A percentile compares a stretch with the other conserved stretches of the same genome.
These are phyloP conservation scores for Aspergillus hortae DNA, from an alignment of 2,329 filamentous ascomycete genomes.

Conservation along the genomic window DNA sequence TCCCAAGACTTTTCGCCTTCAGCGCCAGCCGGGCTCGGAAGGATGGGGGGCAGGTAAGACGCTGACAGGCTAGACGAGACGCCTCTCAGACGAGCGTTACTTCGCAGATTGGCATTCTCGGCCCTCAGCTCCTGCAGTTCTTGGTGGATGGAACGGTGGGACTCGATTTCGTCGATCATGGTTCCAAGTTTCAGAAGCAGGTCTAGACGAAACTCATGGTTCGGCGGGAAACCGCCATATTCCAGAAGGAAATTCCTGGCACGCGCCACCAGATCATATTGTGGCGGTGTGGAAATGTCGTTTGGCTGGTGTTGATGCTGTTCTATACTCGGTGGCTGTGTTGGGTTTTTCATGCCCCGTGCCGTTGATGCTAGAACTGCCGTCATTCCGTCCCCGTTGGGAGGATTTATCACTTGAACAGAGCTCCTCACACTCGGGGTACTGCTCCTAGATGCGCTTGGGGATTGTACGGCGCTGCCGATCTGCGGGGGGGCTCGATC, in stretches of 20 bases:
- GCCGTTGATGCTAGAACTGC: background rate
- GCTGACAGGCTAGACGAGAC: slow-evolving; percentile 14
- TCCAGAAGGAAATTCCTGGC: slow-evolving; percentile 10
- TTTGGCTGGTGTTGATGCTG: background rate
- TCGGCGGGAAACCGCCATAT: slow-evolving; percentile 10
- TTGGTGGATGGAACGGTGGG: slow-evolving; percentile 13
- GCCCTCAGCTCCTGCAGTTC: slow-evolving; percentile 17
- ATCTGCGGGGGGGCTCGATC: slow-evolving; percentile 17
- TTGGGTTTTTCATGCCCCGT: background rate
- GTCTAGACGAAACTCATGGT: slow-evolving; percentile 13
- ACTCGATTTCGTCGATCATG: slow-evolving; percentile 22
- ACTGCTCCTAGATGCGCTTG: slow-evolving; percentile 10
- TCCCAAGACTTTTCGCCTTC: slow-evolving; percentile 22
- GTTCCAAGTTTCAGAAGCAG: slow-evolving; percentile 19
- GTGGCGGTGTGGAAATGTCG: background rate
- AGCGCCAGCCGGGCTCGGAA: slow-evolving; percentile 11
- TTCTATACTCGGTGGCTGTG: background rate
- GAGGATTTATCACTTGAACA: background rate
- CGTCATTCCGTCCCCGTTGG: background rate
- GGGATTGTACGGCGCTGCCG: slow-evolving; percentile 1
- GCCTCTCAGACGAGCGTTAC: slow-evolving; percentile 21
- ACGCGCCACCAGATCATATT: slow-evolving; percentile 1
- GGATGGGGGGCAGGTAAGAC: slow-evolving; percentile 2
- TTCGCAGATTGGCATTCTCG: slow-evolving; percentile 22
- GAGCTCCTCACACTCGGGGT: slow-evolving; percentile 6